Evolutionary conservation across 2,329 filamentous ascomycete genomes (phyloP).

Genomic region (Phaeosphaeriaceae sp.): DNA sequence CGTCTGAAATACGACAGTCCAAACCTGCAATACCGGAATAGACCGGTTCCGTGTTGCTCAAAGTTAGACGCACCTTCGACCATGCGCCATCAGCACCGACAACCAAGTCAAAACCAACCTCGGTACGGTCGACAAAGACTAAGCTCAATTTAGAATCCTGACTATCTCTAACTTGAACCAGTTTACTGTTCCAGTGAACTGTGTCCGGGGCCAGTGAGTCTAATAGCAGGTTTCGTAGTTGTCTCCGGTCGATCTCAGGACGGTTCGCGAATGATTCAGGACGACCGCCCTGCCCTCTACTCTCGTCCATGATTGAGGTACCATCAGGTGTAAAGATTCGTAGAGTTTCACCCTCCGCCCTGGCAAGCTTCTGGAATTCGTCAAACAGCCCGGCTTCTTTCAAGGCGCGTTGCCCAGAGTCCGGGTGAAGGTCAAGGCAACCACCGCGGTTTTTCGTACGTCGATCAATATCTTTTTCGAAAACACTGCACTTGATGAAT

Average conservation of each 20-base stretch:
- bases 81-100: conserved; percentile 56
- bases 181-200: conserved; percentile 21
- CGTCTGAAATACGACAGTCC: conserved; percentile 53
- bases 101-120: conserved; percentile 49
- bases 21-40: conserved; percentile 54
- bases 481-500: conserved; percentile 56
- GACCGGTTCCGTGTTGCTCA: conserved; percentile 44
- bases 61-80: conserved; percentile 37
- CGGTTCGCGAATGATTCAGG: conserved; percentile 12
- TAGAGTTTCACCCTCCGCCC: conserved; percentile 50
- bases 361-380: conserved; percentile 50
- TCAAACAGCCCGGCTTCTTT: conserved; percentile 56
- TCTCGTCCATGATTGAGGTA: conserved; percentile 17
- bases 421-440: conserved; percentile 59
- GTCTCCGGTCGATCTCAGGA: conserved; percentile 27
- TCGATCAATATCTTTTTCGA: conserved; percentile 40
- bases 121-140: conserved; percentile 33
- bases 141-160: conserved; percentile 10
- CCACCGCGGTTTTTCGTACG: conserved; percentile 42
- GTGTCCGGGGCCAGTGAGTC: conserved; percentile 34
- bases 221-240: conserved; percentile 21
- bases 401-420: conserved; percentile 58
- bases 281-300: conserved; percentile 3
- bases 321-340: conserved; percentile 43
- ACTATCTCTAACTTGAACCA: conserved; percentile 11